Evolutionary conservation across 2,329 filamentous ascomycete species (phyloP), one percentile per base, ranked within the genome.

Genomic region (Alternaria ventricosa): DNA sequence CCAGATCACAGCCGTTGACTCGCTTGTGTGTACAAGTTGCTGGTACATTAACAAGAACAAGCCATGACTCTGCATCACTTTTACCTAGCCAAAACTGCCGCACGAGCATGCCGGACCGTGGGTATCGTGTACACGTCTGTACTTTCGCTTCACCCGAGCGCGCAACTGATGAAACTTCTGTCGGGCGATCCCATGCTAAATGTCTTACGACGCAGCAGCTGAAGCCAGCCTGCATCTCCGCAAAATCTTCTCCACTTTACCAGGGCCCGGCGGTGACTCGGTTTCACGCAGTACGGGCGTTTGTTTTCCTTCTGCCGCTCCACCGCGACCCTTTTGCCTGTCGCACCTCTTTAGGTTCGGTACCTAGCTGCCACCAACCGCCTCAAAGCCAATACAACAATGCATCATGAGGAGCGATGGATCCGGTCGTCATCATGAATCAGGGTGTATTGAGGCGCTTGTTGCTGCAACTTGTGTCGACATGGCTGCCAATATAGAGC

Each of bases 401-500:
- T 27, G 46, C 55, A 49, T 46, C 41, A 47, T 54, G 49, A 59
- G 57, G 61, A 55, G 55, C 57, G 57, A 46, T 59, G 61, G 51
- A 60, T 60, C 33, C 54, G 55, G 50, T 56, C 54, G 55, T 60
- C 57, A 63, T 54, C 56, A 60, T 63, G 58, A 68, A 58, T 69
- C 60, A 60, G 59, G 44, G 41, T 50, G 54, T 44, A 61, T 64
- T 44, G 63, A 65, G 66, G 66, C 68, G 66, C 64, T 67, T 61
- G 55, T 46, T 70, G 61, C 53, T 66, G 64, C 64, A 67, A 61
- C 61, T 64, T 61, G 55, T 63, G 57, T 67, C 63, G 65, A 64
- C 55, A 60, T 67, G 50, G 60, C 63, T 69, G 66, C 64, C 69
- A 71, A 69, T 71, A 72, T 71, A 70, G 64, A 71, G 62, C 61